Conservation (phyloP, 2,329 filamentous ascomycete genomes). For the Aspergillus sp. region DNA sequence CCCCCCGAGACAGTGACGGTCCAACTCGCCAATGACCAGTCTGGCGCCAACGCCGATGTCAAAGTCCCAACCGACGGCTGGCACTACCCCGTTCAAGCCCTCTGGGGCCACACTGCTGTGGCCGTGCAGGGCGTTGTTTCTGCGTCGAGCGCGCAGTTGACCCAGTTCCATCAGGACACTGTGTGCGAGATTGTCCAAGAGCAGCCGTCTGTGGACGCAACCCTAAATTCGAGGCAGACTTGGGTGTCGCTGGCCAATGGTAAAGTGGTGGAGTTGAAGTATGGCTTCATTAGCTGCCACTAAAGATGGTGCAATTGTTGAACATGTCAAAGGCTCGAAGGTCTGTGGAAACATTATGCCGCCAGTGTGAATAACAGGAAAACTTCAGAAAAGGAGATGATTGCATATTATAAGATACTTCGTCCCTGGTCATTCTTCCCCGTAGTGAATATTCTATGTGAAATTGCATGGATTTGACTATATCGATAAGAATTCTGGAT, state of each 20-base stretch:
- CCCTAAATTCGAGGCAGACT: conserved; percentile 34
- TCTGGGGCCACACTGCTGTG: conserved; percentile 17
- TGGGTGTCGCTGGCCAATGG: background rate
- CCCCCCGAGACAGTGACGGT: conserved; percentile 10
- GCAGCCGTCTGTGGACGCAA: background rate
- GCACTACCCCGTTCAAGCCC: conserved; percentile 10
- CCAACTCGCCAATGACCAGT: conserved; percentile 20
- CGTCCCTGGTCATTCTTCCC: too few species aligned
- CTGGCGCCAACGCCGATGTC: conserved; percentile 15
- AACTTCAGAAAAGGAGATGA: too few species aligned
- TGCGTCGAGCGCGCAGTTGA: conserved; percentile 19
- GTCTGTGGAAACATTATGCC: too few species aligned
- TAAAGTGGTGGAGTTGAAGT: background rate
- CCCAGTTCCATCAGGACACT: conserved; percentile 11
- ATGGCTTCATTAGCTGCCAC: background rate
- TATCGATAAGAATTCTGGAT: too few species aligned
- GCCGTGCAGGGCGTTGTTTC: conserved; percentile 12
- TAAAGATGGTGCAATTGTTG: background rate
- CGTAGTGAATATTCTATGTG: too few species aligned
- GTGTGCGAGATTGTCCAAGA: conserved; percentile 7
- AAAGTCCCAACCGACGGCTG: conserved; percentile 13
- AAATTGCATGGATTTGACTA: too few species aligned
- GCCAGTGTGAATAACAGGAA: too few species aligned
- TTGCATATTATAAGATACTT: too few species aligned
- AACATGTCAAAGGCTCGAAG: too few species aligned